Percentiles rank a stretch among this genome's conserved stretches.
These are phyloP conservation scores for Blepharisma japonicum DNA, from an alignment of 73 alveolate species.

Conservation along the genomic window DNA sequence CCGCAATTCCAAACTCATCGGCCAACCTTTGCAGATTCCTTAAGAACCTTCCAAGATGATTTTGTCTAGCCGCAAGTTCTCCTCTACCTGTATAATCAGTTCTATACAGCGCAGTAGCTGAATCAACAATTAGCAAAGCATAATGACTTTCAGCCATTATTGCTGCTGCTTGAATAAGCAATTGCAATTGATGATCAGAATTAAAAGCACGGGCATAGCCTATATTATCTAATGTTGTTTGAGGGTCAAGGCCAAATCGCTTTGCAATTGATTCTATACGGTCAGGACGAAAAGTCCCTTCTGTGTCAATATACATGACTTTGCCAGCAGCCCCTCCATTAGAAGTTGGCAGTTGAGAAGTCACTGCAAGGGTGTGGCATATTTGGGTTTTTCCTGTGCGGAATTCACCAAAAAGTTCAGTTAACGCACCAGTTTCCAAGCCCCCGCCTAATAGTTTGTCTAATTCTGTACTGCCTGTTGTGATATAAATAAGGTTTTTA, in stretches of 20 bases:
- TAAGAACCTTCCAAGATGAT: slow-evolving; percentile 93
- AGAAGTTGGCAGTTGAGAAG: slow-evolving; percentile 77
- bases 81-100: slow-evolving; percentile 99
- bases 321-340: slow-evolving; percentile 96
- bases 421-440: slow-evolving; percentile 88
- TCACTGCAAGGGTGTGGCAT: slow-evolving; percentile 94
- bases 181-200: slow-evolving; percentile 91
- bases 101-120: slow-evolving; percentile 97
- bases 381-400: slow-evolving; percentile 96
- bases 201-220: slow-evolving; percentile 97
- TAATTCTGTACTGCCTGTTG: slow-evolving; percentile 85
- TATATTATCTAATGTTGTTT: slow-evolving; percentile 94
- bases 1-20: slow-evolving; percentile 96
- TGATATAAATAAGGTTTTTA: slow-evolving; percentile 66
- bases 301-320: slow-evolving; percentile 96
- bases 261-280: slow-evolving; percentile 87
- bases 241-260: slow-evolving; percentile 87
- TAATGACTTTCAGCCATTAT: slow-evolving; percentile 87
- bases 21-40: slow-evolving; percentile 96
- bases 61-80: slow-evolving; percentile 88
- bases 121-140: slow-evolving; percentile 93
- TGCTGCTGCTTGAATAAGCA: slow-evolving; percentile 84
- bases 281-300: slow-evolving; percentile 97
- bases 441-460: slow-evolving; percentile 95
- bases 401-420: slow-evolving; percentile 97